Evolutionary conservation across 495 filamentous ascomycete species (phyloP).

Genomic region (Pyrenula aspistea): DNA sequence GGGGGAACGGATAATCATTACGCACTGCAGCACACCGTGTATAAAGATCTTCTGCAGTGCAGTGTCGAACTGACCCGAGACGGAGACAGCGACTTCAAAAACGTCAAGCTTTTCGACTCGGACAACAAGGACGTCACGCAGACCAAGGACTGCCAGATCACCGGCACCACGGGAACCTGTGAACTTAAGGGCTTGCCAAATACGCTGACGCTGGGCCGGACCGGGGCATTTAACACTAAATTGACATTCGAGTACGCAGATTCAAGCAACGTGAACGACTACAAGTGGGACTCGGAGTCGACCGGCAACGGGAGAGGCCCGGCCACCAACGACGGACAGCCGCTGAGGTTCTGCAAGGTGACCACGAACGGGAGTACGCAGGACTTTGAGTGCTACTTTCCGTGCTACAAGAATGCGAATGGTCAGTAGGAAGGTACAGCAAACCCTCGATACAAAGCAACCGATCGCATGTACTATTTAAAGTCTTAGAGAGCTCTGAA

Average conservation of each 20-base stretch:
- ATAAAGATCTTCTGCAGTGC: conserved; percentile 3
- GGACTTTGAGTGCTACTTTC: conserved; percentile 2
- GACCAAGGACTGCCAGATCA: neutral
- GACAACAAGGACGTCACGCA: conserved; percentile 1
- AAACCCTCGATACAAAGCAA: too few species aligned
- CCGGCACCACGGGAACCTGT: conserved; percentile 2
- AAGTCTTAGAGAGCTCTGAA: too few species aligned
- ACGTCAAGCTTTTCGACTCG: conserved; percentile 3
- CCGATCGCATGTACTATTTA: too few species aligned
- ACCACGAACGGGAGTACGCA: neutral
- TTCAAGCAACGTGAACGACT: conserved; percentile 1
- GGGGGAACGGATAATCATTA: conserved; percentile 3
- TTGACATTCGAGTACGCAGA: conserved; percentile 1
- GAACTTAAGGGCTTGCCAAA: conserved; percentile 1
- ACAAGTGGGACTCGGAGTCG: conserved; percentile 3
- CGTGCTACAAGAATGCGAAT: conserved; percentile 1
- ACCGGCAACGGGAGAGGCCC: conserved; percentile 2
- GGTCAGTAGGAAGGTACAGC: neutral
- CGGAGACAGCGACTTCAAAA: conserved; percentile 3
- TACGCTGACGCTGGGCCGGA: neutral
- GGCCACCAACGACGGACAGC: conserved; percentile 1
- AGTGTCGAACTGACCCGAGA: conserved; percentile 3
- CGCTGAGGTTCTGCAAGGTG: conserved; percentile 3
- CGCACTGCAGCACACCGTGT: conserved; percentile 1
- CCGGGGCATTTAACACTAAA: neutral